These are phyloP conservation scores for Malania oleifera DNA, from an alignment of 164 flowering plant genomes.

Conservation along the genomic window DNA sequence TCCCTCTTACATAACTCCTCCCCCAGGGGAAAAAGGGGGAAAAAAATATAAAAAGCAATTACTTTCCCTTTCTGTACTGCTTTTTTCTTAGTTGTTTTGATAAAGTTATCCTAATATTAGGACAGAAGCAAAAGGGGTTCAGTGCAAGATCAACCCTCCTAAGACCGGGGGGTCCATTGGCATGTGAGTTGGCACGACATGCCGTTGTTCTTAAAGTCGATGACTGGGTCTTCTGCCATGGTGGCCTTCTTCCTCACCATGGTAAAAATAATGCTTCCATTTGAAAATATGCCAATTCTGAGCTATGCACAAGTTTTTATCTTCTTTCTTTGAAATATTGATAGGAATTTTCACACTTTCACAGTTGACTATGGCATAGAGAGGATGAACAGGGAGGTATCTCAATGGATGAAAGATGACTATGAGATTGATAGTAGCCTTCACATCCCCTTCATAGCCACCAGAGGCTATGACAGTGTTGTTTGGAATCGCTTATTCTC, in stretches of 20 bases:
- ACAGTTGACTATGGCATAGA: conserved; percentile 86
- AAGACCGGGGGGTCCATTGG: conserved; percentile 82
- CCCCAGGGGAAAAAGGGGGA: too few species aligned
- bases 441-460: conserved; percentile 73
- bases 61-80: background rate
- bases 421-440: conserved; percentile 29
- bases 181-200: conserved; percentile 80
- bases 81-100: conserved; percentile 15
- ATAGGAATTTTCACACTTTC: conserved; percentile 26
- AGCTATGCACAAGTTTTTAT: background rate
- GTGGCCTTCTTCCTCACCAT: conserved; percentile 97
- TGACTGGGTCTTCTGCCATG: conserved; percentile 97
- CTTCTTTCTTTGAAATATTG: conserved; percentile 6
- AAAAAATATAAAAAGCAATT: background rate
- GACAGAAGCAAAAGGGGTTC: conserved; percentile 93
- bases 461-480: conserved; percentile 91
- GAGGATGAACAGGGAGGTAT: conserved; percentile 81
- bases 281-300: background rate
- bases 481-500: conserved; percentile 96
- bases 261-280: conserved; percentile 39
- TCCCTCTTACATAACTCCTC: too few species aligned
- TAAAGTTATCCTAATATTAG: conserved; percentile 40
- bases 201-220: conserved; percentile 78
- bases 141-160: conserved; percentile 75
- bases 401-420: conserved; percentile 79